Evolutionary conservation across 176 grass and related monocot species (phyloP).

Genomic region (Paspalum vaginatum): DNA sequence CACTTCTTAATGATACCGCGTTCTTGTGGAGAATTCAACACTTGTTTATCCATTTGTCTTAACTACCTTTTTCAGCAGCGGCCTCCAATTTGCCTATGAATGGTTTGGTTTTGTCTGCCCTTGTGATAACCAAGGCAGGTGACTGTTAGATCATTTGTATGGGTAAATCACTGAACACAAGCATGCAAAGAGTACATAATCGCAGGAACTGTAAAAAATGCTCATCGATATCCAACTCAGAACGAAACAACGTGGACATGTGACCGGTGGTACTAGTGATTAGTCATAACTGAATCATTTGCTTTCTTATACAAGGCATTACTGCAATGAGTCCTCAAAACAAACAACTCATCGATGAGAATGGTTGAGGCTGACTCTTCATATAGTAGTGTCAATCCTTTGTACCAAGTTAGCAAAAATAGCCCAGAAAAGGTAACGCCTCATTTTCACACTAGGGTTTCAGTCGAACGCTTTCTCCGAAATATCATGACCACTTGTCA

Average conservation of each 20-base stretch:
- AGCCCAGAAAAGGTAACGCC: background rate
- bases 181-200: background rate
- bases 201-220: background rate
- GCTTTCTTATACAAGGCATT: background rate
- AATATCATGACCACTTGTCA: conserved; percentile 28
- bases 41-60: background rate
- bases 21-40: background rate
- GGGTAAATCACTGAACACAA: background rate
- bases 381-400: background rate
- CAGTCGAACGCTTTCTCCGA: background rate
- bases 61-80: background rate
- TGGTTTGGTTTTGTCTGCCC: background rate
- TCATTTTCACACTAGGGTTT: background rate
- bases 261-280: background rate
- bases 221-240: background rate
- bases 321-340: background rate
- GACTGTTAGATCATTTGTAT: background rate
- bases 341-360: background rate
- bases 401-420: conserved; percentile 37
- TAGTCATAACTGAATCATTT: background rate
- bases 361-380: background rate
- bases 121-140: background rate
- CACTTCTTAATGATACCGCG: background rate
- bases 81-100: background rate
- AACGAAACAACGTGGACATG: background rate